Percentiles rank a stretch among this genome's conserved stretches.
These are phyloP conservation scores for Cryphonectria nitschkei DNA, from an alignment of 2,329 filamentous ascomycete species.

Conservation along the genomic window DNA sequence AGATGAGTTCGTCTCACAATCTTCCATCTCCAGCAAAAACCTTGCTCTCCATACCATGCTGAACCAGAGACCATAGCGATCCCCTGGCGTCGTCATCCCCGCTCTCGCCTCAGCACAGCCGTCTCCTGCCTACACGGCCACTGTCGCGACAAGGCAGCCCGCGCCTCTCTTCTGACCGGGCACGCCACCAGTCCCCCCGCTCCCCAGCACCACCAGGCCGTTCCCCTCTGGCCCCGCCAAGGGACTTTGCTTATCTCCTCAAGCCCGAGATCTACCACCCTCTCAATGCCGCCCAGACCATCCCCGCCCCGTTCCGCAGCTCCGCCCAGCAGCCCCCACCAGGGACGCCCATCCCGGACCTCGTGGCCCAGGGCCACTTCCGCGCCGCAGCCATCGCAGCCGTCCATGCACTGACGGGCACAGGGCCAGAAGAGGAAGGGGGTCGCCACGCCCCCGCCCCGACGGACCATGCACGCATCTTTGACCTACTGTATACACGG, in stretches of 20 bases:
- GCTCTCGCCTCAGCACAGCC: constrained; percentile 32
- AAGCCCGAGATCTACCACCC: constrained; percentile 83
- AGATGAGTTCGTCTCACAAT: constrained; percentile 65
- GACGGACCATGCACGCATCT: constrained; percentile 67
- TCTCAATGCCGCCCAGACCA: constrained; percentile 64
- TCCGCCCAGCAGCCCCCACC: constrained; percentile 66
- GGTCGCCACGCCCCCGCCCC: constrained; percentile 44
- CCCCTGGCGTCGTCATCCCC: constrained; percentile 33
- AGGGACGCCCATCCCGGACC: constrained; percentile 66
- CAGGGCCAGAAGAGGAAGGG: constrained; percentile 36
- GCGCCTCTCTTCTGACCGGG: constrained; percentile 34
- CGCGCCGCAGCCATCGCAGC: constrained; percentile 74
- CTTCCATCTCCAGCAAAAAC: not conserved
- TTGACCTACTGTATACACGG: constrained; percentile 78
- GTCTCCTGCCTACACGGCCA: constrained; percentile 30
- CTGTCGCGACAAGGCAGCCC: constrained; percentile 33
- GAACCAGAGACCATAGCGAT: constrained; percentile 32
- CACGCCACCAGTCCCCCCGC: constrained; percentile 34
- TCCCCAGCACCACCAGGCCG: constrained; percentile 40
- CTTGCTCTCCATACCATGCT: constrained; percentile 18
- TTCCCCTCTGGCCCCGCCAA: constrained; percentile 47
- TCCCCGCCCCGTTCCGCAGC: constrained; percentile 69
- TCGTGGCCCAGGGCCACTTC: constrained; percentile 77
- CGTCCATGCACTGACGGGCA: constrained; percentile 61
- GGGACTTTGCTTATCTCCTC: constrained; percentile 81